These are phyloP conservation scores for Triticum dicoccoides DNA, from an alignment of 176 grass and related monocot species.

Conservation along the genomic window DNA sequence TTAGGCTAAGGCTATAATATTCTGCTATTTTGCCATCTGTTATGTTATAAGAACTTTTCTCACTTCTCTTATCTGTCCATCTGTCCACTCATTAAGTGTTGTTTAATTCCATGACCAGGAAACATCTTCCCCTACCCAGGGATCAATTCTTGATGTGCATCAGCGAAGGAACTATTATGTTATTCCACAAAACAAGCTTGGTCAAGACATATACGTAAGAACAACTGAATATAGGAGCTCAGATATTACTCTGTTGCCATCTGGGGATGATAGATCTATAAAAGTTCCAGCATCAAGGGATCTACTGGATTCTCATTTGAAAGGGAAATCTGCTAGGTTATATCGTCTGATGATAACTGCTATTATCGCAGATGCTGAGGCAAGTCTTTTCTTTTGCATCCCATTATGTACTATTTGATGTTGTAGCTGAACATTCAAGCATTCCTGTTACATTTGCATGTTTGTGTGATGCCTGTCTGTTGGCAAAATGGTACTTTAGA, in stretches of 20 bases:
- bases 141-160: constrained; percentile 79
- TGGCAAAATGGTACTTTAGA: not conserved
- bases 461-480: constrained; percentile 5
- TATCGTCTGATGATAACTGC: constrained; percentile 79
- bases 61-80: constrained; percentile 14
- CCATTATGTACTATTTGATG: not conserved
- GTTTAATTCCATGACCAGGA: constrained; percentile 53
- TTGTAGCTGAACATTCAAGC: not conserved
- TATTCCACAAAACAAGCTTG: constrained; percentile 92
- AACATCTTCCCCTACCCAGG: constrained; percentile 50
- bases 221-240: constrained; percentile 51
- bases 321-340: constrained; percentile 38
- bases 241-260: constrained; percentile 72
- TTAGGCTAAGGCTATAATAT: not conserved
- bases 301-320: constrained; percentile 72
- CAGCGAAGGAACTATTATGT: constrained; percentile 74
- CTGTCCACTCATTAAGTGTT: constrained; percentile 19
- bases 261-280: constrained; percentile 73
- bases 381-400: constrained; percentile 38
- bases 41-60: constrained; percentile 29
- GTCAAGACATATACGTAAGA: constrained; percentile 87
- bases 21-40: not conserved
- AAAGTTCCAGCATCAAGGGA: constrained; percentile 82
- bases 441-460: not conserved
- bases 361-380: constrained; percentile 89